Conservation (phyloP, 139 green algal genomes). For the Ettlia oleoabundans region DNA sequence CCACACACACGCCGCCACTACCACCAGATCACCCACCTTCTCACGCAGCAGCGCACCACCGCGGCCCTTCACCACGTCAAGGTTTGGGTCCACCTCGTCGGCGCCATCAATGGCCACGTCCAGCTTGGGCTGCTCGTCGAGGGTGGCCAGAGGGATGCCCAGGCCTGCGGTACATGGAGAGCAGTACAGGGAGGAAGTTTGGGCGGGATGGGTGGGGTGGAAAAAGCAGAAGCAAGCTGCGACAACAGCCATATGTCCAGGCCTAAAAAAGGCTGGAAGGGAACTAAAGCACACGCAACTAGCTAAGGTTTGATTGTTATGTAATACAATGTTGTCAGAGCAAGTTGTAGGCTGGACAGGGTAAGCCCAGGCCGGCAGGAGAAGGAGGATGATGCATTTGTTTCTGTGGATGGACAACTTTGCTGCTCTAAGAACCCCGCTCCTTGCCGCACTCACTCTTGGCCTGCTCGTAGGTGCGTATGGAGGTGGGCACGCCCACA, state of each 20-base stretch:
- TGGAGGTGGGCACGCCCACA: constrained; percentile 93
- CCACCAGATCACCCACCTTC: constrained; percentile 72
- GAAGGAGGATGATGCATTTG: too few species aligned
- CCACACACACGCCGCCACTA: too few species aligned
- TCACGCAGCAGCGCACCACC: constrained; percentile 97
- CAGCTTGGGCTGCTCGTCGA: constrained; percentile 94
- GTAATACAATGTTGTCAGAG: too few species aligned
- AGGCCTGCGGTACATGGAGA: constrained; percentile 50
- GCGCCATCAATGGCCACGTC: constrained; percentile 98
- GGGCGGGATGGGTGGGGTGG: not conserved
- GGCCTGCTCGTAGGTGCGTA: constrained; percentile 94
- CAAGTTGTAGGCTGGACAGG: too few species aligned
- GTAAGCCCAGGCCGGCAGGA: too few species aligned
- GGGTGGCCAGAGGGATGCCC: constrained; percentile 96
- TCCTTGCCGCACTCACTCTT: constrained; percentile 40
- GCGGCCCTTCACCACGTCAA: constrained; percentile 98
- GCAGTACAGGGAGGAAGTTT: not conserved
- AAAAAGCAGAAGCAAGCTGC: too few species aligned
- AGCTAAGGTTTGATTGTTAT: too few species aligned
- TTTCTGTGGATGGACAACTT: too few species aligned
- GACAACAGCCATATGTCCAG: too few species aligned
- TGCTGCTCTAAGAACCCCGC: too few species aligned
- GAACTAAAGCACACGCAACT: too few species aligned
- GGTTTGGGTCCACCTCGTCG: constrained; percentile 95
- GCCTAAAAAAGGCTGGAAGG: too few species aligned